phyloP scores from a whole-genome alignment of 345 rosid genomes.

The Eucalyptus rudis region DNA sequence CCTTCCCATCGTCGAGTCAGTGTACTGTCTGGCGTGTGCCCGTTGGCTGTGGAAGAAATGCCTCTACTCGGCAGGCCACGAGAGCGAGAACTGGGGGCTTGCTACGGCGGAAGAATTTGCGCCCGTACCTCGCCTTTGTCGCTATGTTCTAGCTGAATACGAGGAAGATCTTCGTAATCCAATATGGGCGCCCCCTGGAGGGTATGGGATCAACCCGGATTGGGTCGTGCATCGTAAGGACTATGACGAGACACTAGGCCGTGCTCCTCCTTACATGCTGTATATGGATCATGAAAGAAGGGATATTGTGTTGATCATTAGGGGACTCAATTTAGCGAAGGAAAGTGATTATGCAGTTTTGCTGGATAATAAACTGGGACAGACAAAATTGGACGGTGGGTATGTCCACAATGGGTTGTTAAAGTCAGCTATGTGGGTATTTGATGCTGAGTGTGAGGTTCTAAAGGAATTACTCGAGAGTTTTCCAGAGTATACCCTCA shows the following conservation, averaged over 20 bases:
- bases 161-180: conserved; percentile 75
- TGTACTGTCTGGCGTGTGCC: conserved; percentile 76
- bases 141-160: conserved; percentile 54
- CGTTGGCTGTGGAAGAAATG: conserved; percentile 91
- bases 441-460: conserved; percentile 47
- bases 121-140: conserved; percentile 72
- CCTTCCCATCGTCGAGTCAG: conserved; percentile 75
- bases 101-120: conserved; percentile 69
- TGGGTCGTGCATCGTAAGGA: conserved; percentile 46
- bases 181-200: conserved; percentile 82
- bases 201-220: conserved; percentile 70
- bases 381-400: conserved; percentile 83
- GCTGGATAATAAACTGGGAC: conserved; percentile 82
- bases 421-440: conserved; percentile 79
- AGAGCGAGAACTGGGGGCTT: conserved; percentile 80
- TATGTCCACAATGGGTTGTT: conserved; percentile 85
- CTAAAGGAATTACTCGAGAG: conserved; percentile 44
- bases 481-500: conserved; percentile 56
- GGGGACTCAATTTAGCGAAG: conserved; percentile 81
- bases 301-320: conserved; percentile 53
- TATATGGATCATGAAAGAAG: conserved; percentile 61
- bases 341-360: conserved; percentile 83
- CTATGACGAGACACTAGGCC: conserved; percentile 53
- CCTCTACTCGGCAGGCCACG: conserved; percentile 80
- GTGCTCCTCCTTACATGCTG: conserved; percentile 68